phyloP scores from a whole-genome alignment of 331 rosid genomes.

The Saraca asoca region DNA sequence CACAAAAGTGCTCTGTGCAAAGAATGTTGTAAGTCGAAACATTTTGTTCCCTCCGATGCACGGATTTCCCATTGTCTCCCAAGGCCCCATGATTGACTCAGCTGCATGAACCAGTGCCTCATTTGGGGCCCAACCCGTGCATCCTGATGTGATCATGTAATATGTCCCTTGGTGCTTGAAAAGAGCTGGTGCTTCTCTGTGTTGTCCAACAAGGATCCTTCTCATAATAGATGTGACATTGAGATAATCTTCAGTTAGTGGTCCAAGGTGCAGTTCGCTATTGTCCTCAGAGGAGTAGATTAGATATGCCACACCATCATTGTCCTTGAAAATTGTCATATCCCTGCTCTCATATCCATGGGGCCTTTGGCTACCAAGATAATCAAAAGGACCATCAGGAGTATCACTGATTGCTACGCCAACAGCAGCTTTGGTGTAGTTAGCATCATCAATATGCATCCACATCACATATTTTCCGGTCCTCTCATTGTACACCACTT shows the following conservation, averaged over 20 bases:
- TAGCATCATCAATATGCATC: slow-evolving; percentile 94
- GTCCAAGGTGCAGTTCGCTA: slow-evolving; percentile 92
- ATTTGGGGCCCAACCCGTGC: slow-evolving; percentile 99
- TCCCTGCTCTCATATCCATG: slow-evolving; percentile 95
- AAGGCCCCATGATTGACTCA: slow-evolving; percentile 83
- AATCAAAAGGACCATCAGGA: slow-evolving; percentile 85
- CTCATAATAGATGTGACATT: slow-evolving; percentile 56
- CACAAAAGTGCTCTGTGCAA: slow-evolving; percentile 88
- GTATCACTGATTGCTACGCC: slow-evolving; percentile 81
- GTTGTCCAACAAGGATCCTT: slow-evolving; percentile 85
- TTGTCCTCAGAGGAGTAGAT: slow-evolving; percentile 92
- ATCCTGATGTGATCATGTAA: slow-evolving; percentile 98
- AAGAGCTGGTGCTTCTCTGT: slow-evolving; percentile 92
- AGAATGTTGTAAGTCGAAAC: slow-evolving; percentile 73
- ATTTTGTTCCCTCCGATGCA: slow-evolving; percentile 82
- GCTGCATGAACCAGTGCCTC: slow-evolving; percentile 94
- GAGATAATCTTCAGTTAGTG: slow-evolving; percentile 79
- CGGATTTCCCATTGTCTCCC: slow-evolving; percentile 94
- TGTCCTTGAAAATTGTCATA: slow-evolving; percentile 93
- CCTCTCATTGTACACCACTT: slow-evolving; percentile 82
- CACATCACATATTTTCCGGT: slow-evolving; percentile 91
- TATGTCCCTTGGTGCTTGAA: slow-evolving; percentile 87
- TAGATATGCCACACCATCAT: slow-evolving; percentile 81
- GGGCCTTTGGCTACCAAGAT: slow-evolving; percentile 84
- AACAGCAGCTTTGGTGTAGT: slow-evolving; percentile 90